Conservation (phyloP, 1,284 basidiomycete genomes). For the Fomitopsis pinicola region DNA sequence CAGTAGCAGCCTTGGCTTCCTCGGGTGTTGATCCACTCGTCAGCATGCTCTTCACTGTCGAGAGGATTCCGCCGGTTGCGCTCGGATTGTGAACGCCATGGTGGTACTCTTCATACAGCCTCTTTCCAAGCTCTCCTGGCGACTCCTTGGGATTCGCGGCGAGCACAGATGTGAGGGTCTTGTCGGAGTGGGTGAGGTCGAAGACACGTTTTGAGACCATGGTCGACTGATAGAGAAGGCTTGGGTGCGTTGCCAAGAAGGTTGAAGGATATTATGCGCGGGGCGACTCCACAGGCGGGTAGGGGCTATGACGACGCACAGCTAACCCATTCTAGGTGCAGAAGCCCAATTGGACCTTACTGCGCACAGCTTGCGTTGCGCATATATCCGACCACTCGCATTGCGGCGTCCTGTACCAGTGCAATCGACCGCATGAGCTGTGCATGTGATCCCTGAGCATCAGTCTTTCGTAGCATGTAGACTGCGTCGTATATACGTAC, state of each 20-base stretch:
- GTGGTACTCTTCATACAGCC: conserved; percentile 11
- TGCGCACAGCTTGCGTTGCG: background rate
- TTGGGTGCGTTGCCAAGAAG: background rate
- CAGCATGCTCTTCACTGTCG: conserved; percentile 5
- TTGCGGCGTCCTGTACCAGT: too few relatives aligned
- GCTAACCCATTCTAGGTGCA: background rate
- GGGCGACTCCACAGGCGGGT: background rate
- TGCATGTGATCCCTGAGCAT: too few relatives aligned
- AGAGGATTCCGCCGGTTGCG: conserved; percentile 3
- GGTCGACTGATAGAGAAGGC: background rate
- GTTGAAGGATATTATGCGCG: background rate
- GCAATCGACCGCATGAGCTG: too few relatives aligned
- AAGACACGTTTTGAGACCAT: conserved; percentile 17
- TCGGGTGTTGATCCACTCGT: conserved; percentile 6
- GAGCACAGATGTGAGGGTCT: conserved; percentile 14
- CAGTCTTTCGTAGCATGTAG: too few relatives aligned
- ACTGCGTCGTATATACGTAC: too few relatives aligned
- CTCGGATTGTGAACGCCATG: conserved; percentile 6
- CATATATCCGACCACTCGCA: too few relatives aligned
- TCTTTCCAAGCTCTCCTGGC: conserved; percentile 10
- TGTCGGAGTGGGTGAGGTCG: conserved; percentile 15
- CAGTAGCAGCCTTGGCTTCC: conserved; percentile 6
- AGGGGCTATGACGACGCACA: background rate
- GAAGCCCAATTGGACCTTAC: background rate
- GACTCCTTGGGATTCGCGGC: conserved; percentile 9